A percentile compares a stretch with the other conserved stretches of the same genome.
Evolutionary conservation across 331 rosid species (phyloP).

Genomic region (Quercus tomentella): DNA sequence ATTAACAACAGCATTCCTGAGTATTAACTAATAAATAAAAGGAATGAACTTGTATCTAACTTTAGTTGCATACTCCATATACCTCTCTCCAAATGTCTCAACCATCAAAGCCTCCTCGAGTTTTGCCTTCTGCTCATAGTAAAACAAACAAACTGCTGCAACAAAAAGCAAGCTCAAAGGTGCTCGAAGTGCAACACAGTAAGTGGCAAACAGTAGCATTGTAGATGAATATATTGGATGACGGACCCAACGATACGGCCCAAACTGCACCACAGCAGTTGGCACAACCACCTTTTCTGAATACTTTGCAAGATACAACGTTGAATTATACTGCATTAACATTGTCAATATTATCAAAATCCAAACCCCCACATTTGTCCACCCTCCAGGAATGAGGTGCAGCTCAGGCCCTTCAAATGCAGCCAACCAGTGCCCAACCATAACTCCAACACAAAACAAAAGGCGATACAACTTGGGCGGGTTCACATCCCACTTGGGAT

Average conservation of each 20-base stretch:
- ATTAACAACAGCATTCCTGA: slow-evolving; percentile 15
- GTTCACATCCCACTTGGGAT: slow-evolving; percentile 79
- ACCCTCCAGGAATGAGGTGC: slow-evolving; percentile 63
- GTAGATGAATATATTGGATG: slow-evolving; percentile 87
- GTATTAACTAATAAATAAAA: slow-evolving; percentile 53
- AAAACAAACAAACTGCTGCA: slow-evolving; percentile 62
- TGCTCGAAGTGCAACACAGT: slow-evolving; percentile 73
- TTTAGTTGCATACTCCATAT: slow-evolving; percentile 68
- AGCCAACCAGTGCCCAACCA: slow-evolving; percentile 84
- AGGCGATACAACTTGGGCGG: slow-evolving; percentile 56
- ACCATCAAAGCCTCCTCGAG: slow-evolving; percentile 90
- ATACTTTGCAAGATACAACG: slow-evolving; percentile 83
- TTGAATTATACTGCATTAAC: slow-evolving; percentile 73
- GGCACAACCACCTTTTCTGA: slow-evolving; percentile 95
- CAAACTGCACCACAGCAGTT: slow-evolving; percentile 80
- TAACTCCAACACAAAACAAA: slow-evolving; percentile 61
- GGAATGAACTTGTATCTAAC: slow-evolving; percentile 85
- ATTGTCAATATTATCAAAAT: slow-evolving; percentile 54
- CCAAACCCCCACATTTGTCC: slow-evolving; percentile 75
- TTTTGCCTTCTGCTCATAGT: slow-evolving; percentile 81
- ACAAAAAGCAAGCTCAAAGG: slow-evolving; percentile 65
- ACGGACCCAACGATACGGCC: slow-evolving; percentile 91
- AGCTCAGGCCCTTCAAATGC: slow-evolving; percentile 97
- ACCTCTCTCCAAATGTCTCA: slow-evolving; percentile 71
- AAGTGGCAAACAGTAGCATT: slow-evolving; percentile 66